Base-by-base conservation (phyloP, 176 grass and related monocot species). In the Carex littledalei region DNA sequence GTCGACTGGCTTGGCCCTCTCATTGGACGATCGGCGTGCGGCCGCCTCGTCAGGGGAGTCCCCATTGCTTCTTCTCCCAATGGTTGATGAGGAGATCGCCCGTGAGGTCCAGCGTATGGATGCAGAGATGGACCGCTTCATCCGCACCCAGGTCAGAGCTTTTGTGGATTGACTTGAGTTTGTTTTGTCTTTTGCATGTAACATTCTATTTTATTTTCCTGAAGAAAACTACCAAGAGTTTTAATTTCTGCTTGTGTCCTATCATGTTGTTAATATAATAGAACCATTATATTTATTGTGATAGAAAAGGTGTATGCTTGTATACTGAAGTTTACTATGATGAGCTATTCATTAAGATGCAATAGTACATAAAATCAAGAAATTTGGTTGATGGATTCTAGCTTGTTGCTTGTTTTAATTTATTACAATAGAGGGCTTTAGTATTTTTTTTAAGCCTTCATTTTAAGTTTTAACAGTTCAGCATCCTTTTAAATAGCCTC, bases 81-180 rank as follows among this genome's bases (percentile, higher is more conserved):
- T 93, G 89, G 70, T 95, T 41, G 95, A 98, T 21, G 91, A 95
- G 54, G 96, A 99, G 49, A 94, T 99, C 55, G 91, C 91, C 17
- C 90, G 93, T 16, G 96, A 99, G 88, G 88, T 99, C 76, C 91
- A 95, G 85, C 87, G 93, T 60, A 88, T 99, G 65, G 93, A 99
- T 31, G 93, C 90, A 57, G 97, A 99, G 88, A 95, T 99, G 97
- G 97, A 99, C 84, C 90, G 86, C 3, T 99, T 96, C 73, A 99
- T 99, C 86, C 94, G 93, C 86, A 86, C 94, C 64, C 91, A 99
- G 97, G 97, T 99, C 60, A 82, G 26, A 15, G 20, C 57, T 82
- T 73, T 70, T 29, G 21, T 67, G 80, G 52, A 68, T 58, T 58
- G 22, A 45, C 80, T 86, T 8, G 10, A 21, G 1, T 78, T 57